phyloP scores from a whole-genome alignment of 2,329 filamentous ascomycete species.

The Talaromyces sp. region DNA sequence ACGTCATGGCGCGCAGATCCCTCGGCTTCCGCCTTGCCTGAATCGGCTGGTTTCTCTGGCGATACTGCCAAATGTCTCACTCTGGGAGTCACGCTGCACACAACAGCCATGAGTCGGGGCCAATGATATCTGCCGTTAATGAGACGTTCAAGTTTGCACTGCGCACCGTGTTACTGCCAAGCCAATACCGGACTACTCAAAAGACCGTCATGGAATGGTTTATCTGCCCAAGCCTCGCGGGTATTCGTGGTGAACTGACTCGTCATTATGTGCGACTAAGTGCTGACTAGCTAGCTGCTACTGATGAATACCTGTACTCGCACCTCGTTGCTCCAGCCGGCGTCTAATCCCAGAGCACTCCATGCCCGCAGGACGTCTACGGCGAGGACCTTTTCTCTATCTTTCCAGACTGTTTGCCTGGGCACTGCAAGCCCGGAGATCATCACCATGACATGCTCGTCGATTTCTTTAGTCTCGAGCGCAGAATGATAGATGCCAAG shows the following conservation, averaged over 20 bases:
- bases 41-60: background rate
- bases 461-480: slow-evolving; percentile 56
- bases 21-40: background rate
- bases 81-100: background rate
- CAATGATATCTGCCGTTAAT: background rate
- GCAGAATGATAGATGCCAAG: slow-evolving; percentile 70
- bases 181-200: background rate
- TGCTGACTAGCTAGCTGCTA: slow-evolving; percentile 6
- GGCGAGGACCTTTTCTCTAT: slow-evolving; percentile 56
- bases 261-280: background rate
- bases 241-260: background rate
- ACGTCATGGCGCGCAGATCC: background rate
- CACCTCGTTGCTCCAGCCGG: slow-evolving; percentile 77
- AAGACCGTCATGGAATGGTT: background rate
- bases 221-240: too few species aligned
- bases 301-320: slow-evolving; percentile 57
- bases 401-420: slow-evolving; percentile 55
- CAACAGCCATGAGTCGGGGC: background rate
- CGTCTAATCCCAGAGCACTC: slow-evolving; percentile 63
- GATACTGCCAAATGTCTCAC: background rate
- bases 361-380: slow-evolving; percentile 75
- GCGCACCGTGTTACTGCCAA: background rate
- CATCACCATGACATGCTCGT: slow-evolving; percentile 65
- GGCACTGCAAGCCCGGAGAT: slow-evolving; percentile 70
- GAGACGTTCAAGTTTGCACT: background rate